Conservation (phyloP, 371 early-diverging fungal genomes). For the Rhizopus stolonifer region DNA sequence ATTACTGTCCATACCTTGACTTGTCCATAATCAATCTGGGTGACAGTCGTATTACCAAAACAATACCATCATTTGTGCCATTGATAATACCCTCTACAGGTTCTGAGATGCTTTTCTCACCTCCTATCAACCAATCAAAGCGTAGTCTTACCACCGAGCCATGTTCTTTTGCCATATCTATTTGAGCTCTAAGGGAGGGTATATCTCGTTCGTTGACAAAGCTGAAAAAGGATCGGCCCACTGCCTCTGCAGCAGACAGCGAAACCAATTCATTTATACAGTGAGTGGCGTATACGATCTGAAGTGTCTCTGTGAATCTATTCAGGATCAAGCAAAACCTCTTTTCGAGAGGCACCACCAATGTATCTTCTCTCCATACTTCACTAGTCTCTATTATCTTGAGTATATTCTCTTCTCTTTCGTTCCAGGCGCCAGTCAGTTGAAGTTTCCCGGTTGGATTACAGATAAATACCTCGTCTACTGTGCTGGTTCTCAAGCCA, state of each 20-base stretch:
- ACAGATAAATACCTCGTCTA: constrained; percentile 25
- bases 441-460: constrained; percentile 19
- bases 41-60: constrained; percentile 17
- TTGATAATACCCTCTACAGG: constrained; percentile 37
- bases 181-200: constrained; percentile 19
- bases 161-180: constrained; percentile 28
- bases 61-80: constrained; percentile 47
- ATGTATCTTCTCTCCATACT: constrained; percentile 1
- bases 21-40: constrained; percentile 11
- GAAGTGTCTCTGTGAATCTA: constrained; percentile 31
- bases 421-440: constrained; percentile 20
- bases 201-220: constrained; percentile 29
- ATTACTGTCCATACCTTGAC: neutral
- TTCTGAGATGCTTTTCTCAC: constrained; percentile 12
- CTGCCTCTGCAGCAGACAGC: constrained; percentile 9
- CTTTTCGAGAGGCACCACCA: constrained; percentile 5
- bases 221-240: constrained; percentile 29
- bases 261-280: constrained; percentile 27
- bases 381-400: neutral
- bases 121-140: constrained; percentile 39
- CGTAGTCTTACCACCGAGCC: constrained; percentile 36
- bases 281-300: constrained; percentile 29
- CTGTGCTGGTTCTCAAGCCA: constrained; percentile 28
- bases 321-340: constrained; percentile 42
- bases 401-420: neutral